Conservation (phyloP, 495 filamentous ascomycete genomes). For the Trichoderma virens region DNA sequence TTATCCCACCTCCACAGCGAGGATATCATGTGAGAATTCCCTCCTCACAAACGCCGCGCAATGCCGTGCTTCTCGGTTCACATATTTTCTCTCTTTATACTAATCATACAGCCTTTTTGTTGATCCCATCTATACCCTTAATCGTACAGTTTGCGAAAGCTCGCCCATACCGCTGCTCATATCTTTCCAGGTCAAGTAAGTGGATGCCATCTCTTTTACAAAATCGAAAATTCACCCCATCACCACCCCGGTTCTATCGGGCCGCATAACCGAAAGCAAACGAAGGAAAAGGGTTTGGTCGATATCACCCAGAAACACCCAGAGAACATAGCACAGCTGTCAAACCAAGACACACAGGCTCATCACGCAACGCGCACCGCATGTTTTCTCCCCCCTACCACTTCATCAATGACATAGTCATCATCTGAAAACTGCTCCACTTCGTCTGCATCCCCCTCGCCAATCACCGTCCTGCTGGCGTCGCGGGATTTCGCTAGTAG, state of each 20-base stretch:
- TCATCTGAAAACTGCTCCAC: neutral
- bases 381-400: neutral
- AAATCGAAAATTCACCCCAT: no score
- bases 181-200: neutral
- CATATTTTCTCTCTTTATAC: neutral
- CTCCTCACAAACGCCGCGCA: neutral
- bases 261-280: neutral
- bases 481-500: neutral
- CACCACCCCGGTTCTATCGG: no score
- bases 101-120: neutral
- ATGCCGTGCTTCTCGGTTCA: neutral
- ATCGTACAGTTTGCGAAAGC: neutral
- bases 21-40: neutral
- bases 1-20: neutral
- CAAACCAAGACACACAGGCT: no score
- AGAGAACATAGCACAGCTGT: no score
- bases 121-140: neutral
- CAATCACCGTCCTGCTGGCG: neutral
- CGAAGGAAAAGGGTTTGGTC: neutral
- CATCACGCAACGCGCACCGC: neutral
- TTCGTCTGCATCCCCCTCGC: slow-evolving; percentile 1
- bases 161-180: neutral
- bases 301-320: no score
- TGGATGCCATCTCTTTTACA: no score
- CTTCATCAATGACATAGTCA: neutral